Conservation (phyloP, 73 alveolate species). For the Diophrys sp. region DNA sequence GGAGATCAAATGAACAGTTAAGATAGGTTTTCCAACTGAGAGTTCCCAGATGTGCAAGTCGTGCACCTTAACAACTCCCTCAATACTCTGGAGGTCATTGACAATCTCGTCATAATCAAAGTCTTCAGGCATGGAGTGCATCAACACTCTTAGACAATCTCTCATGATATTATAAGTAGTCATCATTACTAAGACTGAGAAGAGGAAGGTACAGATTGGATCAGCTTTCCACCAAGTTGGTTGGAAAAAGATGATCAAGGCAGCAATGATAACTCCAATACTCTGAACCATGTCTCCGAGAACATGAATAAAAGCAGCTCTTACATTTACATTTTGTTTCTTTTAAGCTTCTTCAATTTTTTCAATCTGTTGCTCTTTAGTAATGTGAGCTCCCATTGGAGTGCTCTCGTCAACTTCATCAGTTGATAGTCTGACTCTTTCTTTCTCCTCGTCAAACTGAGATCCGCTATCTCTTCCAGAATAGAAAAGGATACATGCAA, state of each 20-base stretch:
- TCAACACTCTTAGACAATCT: slow-evolving; percentile 88
- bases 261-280: slow-evolving; percentile 90
- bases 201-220: slow-evolving; percentile 89
- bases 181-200: slow-evolving; percentile 76
- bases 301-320: slow-evolving; percentile 89
- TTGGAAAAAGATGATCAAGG: slow-evolving; percentile 63
- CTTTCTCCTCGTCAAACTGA: slow-evolving; percentile 8
- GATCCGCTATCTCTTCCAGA: slow-evolving; percentile 69
- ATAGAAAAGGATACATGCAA: slow-evolving; percentile 11
- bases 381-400: slow-evolving; percentile 23
- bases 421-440: slow-evolving; percentile 35
- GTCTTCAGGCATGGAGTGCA: slow-evolving; percentile 93
- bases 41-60: slow-evolving; percentile 92
- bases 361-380: slow-evolving; percentile 37
- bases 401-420: slow-evolving; percentile 43
- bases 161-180: slow-evolving; percentile 87
- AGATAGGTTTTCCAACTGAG: slow-evolving; percentile 70
- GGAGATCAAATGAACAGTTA: slow-evolving; percentile 60
- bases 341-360: background rate
- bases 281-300: slow-evolving; percentile 86
- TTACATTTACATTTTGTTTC: slow-evolving; percentile 77
- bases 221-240: slow-evolving; percentile 81
- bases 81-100: slow-evolving; percentile 70
- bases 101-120: slow-evolving; percentile 61
- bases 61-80: slow-evolving; percentile 81